Evolutionary conservation across 371 early-diverging fungal genomes (phyloP).

Genomic region (Mortierella polycephala): DNA sequence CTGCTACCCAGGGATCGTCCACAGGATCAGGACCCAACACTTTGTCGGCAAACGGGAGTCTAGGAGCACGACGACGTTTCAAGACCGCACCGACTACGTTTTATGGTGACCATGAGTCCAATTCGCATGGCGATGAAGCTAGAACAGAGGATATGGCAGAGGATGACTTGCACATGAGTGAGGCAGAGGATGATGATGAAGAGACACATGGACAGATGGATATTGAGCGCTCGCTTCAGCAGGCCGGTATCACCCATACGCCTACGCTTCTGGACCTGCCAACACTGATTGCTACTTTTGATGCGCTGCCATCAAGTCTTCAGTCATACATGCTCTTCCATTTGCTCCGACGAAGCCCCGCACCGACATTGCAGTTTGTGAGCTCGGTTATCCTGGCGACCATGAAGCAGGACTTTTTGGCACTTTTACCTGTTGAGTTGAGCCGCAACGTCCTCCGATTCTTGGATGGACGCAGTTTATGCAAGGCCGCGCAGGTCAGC

Average conservation of each 20-base stretch:
- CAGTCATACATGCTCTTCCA: constrained; percentile 83
- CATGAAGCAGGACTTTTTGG: constrained; percentile 89
- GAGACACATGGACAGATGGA: constrained; percentile 30
- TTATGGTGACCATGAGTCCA: neutral
- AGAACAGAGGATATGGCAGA: neutral
- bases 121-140: constrained; percentile 6
- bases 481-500: constrained; percentile 80
- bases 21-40: constrained; percentile 13
- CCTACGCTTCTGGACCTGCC: constrained; percentile 61
- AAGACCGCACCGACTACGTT: constrained; percentile 41
- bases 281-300: constrained; percentile 67
- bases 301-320: constrained; percentile 70
- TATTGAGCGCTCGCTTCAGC: constrained; percentile 43
- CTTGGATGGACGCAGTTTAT: constrained; percentile 81
- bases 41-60: constrained; percentile 13
- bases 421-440: constrained; percentile 82
- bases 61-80: constrained; percentile 36
- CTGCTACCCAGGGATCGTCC: constrained; percentile 32
- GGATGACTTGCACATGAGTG: constrained; percentile 15
- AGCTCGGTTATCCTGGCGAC: constrained; percentile 79
- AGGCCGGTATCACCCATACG: constrained; percentile 23
- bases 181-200: constrained; percentile 30
- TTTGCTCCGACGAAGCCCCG: constrained; percentile 74
- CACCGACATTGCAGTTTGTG: constrained; percentile 82
- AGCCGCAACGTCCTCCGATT: constrained; percentile 79